These are phyloP conservation scores for Yarrowia yakushimensis DNA, from an alignment of 805 yeast species.

Conservation along the genomic window DNA sequence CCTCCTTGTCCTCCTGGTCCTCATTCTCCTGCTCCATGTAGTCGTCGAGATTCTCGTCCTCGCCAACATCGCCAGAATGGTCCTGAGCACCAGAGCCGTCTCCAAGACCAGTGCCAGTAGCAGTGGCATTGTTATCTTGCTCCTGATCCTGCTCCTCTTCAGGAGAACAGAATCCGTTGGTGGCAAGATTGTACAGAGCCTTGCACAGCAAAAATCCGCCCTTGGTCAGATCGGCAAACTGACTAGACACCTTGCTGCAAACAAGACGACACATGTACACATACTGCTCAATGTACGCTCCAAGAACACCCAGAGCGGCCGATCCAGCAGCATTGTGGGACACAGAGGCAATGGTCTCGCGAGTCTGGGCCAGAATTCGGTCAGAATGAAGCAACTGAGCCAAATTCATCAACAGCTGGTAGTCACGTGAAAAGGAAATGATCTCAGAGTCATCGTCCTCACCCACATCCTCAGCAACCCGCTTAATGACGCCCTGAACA, in stretches of 20 bases:
- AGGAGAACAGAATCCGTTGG: conserved; percentile 90
- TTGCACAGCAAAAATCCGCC: conserved; percentile 58
- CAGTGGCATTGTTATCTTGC: conserved; percentile 56
- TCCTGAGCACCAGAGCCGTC: conserved; percentile 87
- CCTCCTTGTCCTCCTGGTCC: conserved; percentile 57
- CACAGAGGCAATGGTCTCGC: neutral
- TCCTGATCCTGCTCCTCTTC: conserved; percentile 65
- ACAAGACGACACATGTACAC: conserved; percentile 46
- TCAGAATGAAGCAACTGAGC: neutral
- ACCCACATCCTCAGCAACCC: neutral
- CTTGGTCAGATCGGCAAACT: conserved; percentile 55
- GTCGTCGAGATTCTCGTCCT: conserved; percentile 85
- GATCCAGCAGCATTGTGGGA: conserved; percentile 44
- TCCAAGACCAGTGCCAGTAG: conserved; percentile 89
- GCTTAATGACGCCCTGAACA: neutral
- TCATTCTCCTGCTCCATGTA: conserved; percentile 67
- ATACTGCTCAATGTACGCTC: conserved; percentile 65
- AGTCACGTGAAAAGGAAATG: neutral
- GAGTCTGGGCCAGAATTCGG: neutral
- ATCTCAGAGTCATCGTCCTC: neutral
- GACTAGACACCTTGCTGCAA: conserved; percentile 43
- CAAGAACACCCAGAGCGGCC: conserved; percentile 45
- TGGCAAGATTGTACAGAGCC: conserved; percentile 58
- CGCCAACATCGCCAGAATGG: conserved; percentile 79
- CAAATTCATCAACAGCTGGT: neutral